Percentiles rank a stretch among this genome's conserved stretches.
Evolutionary conservation across 1,139 yeast genomes (phyloP).

Genomic region (Yamadazyma diddensiae): DNA sequence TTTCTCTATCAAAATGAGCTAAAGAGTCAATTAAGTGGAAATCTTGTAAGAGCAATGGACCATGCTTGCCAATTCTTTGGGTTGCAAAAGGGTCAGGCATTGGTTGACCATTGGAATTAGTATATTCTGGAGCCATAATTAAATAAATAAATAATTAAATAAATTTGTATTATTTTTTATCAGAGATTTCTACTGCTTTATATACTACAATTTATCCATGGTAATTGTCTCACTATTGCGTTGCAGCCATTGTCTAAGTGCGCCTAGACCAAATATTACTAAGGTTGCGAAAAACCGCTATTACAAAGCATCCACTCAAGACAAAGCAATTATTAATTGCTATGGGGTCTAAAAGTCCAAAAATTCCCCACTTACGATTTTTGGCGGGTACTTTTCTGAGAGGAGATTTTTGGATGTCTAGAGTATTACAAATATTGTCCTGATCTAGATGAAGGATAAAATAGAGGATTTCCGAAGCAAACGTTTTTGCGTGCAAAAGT

Average conservation of each 20-base stretch:
- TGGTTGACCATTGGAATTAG: conserved; percentile 69
- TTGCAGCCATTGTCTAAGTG: conserved; percentile 1
- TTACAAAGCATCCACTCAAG: conserved; percentile 5
- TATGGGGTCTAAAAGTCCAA: too few relatives aligned
- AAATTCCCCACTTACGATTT: too few relatives aligned
- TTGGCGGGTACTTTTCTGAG: too few relatives aligned
- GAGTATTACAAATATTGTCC: too few relatives aligned
- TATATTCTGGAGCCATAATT: conserved; percentile 30
- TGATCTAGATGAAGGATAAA: too few relatives aligned
- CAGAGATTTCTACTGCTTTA: too few relatives aligned
- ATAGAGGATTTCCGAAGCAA: too few relatives aligned
- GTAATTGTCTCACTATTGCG: background rate
- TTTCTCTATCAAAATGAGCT: conserved; percentile 76
- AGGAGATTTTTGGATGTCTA: background rate
- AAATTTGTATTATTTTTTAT: too few relatives aligned
- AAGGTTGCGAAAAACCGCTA: conserved; percentile 1
- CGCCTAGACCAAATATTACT: conserved; percentile 3
- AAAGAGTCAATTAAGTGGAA: conserved; percentile 66
- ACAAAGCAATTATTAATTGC: conserved; percentile 6
- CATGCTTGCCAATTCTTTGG: conserved; percentile 62
- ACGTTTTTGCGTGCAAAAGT: too few relatives aligned
- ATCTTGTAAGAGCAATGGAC: conserved; percentile 72
- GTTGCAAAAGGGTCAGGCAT: conserved; percentile 58
- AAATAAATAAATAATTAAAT: background rate
- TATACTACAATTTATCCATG: too few relatives aligned